Evolutionary conservation across 192 early-diverging fungal genomes (phyloP), one percentile per base, ranked within the genome.

Genomic region (Neocallimastix lanati): DNA sequence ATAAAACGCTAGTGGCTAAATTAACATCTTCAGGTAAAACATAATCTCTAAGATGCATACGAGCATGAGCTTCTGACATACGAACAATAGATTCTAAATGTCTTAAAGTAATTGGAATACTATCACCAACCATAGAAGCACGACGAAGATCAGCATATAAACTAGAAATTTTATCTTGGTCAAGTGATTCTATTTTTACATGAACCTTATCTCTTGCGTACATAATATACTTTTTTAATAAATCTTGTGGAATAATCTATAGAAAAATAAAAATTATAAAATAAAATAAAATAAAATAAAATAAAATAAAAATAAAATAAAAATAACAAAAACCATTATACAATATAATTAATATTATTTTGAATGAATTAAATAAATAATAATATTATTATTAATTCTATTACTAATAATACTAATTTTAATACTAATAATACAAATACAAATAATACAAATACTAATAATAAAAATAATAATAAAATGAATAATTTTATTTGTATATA

Each of bases 1-100:
- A 83, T 40, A 92, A 93, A 12, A 96, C 94, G 16, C 92, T 87
- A 81, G 96, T 96, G 0, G 97, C 97, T 79, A 95, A 90, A 80
- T 99, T 94, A 14, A 99, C 87, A 83, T 99, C 97, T 83, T 94
- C 94, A 37, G 92, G 89, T 36, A 92, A 90, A 2, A 96, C 96
- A 80, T 92, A 91, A 82, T 95, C 94, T 36, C 95, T 92, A 80
- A 99, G 85, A 80, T 99, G 97, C 95, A 99, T 97, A 79, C 92
- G 92, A 14, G 97, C 97, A 81, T 97, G 92, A 1, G 94, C 93
- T 83, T 95, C 94, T 13, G 93, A 86, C 86, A 95, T 85, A 16
- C 94, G 92, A 36, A 95, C 88, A 90, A 94, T 95, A 4, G 92
- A 92, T 82, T 95, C 94, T 78, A 94, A 87, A 82, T 95, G 93